Evolutionary conservation across 805 yeast genomes (phyloP), one percentile per base, ranked within the genome.

Genomic region (Ogataea polymorpha): DNA sequence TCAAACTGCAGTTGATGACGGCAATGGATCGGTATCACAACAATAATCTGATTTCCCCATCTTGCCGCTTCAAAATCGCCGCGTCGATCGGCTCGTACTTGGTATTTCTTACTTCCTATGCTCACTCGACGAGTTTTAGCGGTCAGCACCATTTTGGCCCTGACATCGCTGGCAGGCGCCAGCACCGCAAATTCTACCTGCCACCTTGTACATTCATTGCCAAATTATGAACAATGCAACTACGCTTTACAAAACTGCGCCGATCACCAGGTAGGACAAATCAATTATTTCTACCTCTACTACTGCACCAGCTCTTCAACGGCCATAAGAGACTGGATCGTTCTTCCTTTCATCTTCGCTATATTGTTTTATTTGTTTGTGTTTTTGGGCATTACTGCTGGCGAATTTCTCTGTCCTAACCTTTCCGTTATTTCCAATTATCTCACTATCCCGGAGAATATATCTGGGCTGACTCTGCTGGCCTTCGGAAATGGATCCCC

Each of bases 401-500:
- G 91, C 10, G 90, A 87, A 52, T 87, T 74, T 55, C 63, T 91
- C 33, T 84, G 95, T 37, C 96, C 96, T 2, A 89, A 88, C 49
- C 62, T 91, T 24, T 77, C 83, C 39, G 70, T 83, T 4, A 71
- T 91, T 7, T 80, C 96, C 2, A 68, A 68, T 18, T 66, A 72
- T 23, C 62, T 89, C 9, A 71, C 75, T 10, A 70, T 93, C 23
- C 82, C 95, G 2, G 95, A 88, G 42, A 80, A 86, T 48, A 67
- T 93, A 9, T 83, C 93, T 6, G 99, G 99, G 0, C 74, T 93
- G 51, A 90, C 97, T 0, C 65, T 91, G 14, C 65, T 91, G 45
- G 96, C 98, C 0, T 73, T 91, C 49, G 99, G 97, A 1, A 91
- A 91, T 62, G 95, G 96, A 1, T 74, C 95, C 0, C 96, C 97